phyloP scores from a whole-genome alignment of 75 land plant genomes.

The Isoetes taiwanensis region DNA sequence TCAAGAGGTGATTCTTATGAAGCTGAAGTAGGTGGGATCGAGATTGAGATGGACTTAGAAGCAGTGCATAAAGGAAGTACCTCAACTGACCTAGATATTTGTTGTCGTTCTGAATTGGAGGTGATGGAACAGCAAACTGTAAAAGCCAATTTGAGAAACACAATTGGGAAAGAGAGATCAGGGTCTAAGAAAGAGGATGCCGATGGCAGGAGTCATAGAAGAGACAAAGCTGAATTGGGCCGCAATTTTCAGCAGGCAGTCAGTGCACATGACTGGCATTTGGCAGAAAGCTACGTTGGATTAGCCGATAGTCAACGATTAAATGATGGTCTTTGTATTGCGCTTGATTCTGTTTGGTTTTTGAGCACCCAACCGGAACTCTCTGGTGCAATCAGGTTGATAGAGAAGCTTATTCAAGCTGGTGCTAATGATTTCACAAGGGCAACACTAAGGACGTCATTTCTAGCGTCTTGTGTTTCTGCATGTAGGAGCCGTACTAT shows the following conservation, averaged over 20 bases:
- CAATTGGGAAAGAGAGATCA: background rate
- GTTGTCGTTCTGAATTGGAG: background rate
- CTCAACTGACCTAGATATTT: background rate
- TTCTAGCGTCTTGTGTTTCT: conserved; percentile 94
- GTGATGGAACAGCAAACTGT: conserved; percentile 1
- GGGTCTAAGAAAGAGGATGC: conserved; percentile 20
- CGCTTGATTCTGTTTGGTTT: conserved; percentile 91
- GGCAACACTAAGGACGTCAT: conserved; percentile 81
- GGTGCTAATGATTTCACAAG: conserved; percentile 87
- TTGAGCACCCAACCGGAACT: conserved; percentile 50
- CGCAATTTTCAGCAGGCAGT: conserved; percentile 70
- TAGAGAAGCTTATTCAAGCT: conserved; percentile 48
- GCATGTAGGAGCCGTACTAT: conserved; percentile 83
- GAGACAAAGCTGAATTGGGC: conserved; percentile 46
- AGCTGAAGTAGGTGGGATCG: background rate
- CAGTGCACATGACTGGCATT: conserved; percentile 70
- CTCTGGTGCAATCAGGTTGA: conserved; percentile 49
- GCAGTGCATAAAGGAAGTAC: background rate
- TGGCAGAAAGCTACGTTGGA: conserved; percentile 61
- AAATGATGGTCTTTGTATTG: conserved; percentile 84
- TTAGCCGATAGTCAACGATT: conserved; percentile 61
- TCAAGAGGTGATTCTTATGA: background rate
- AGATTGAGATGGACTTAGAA: conserved; percentile 6
- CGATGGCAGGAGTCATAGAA: no score
- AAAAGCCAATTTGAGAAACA: background rate